Evolutionary conservation across 371 early-diverging fungal genomes (phyloP), one percentile per base, ranked within the genome.

Genomic region (Mortierella sp.): DNA sequence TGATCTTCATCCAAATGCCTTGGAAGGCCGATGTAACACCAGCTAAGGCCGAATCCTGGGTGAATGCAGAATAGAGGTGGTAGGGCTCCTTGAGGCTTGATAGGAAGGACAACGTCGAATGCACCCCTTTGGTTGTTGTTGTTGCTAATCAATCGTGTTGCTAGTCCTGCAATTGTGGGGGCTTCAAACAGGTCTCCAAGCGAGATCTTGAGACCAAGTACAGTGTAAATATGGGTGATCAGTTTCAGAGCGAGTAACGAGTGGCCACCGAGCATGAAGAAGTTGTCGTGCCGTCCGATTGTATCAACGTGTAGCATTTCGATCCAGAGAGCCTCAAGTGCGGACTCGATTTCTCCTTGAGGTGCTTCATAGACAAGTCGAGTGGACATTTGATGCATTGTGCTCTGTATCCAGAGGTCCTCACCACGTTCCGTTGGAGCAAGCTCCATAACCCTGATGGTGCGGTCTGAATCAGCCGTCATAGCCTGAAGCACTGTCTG

Each of bases 221-320:
- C 10, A 34, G 34, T 7, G 34, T 10, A 10, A 10, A 34, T 34
- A 7, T 34, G 34, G 4, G 34, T 7, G 26, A 63, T 55, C 50
- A 54, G 30, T 30, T 19, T 55, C 39, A 54, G 27, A 1, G 58
- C 58, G 9, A 66, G 59, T 23, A 66, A 19, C 1, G 66, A 66
- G 26, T 66, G 66, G 0, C 66, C 66, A 6, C 66, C 66, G 9
- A 66, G 47, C 10, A 12, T 47, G 54, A 58, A 66, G 38, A 66
- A 66, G 54, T 49, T 54, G 38, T 66, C 66, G 31, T 66, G 59
- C 13, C 66, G 58, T 30, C 66, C 54, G 10, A 66, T 26, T 6
- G 23, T 14, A 5, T 39, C 59, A 2, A 66, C 16, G 3, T 49
- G 31, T 3, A 66, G 66, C 8, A 66, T 30, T 3, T 59, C 54